phyloP scores from a whole-genome alignment of 1,284 basidiomycete species.

The Heterobasidion irregulare region DNA sequence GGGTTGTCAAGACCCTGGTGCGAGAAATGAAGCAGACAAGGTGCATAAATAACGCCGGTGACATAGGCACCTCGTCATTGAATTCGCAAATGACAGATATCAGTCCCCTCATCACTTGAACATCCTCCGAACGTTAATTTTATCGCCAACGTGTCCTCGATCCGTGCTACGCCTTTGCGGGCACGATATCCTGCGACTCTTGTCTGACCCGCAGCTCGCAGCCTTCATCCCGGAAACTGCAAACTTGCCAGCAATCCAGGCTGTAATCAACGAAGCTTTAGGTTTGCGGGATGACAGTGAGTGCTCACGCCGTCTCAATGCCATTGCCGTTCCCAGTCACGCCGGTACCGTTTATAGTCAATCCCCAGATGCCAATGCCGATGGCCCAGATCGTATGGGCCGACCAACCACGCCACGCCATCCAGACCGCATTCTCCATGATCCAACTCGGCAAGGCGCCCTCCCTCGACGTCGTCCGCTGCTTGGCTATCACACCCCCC shows the following conservation, averaged over 20 bases:
- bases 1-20: constrained; percentile 56
- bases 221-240: constrained; percentile 17
- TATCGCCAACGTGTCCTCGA: constrained; percentile 54
- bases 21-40: constrained; percentile 49
- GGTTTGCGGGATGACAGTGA: constrained; percentile 31
- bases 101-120: constrained; percentile 38
- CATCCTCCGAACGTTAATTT: constrained; percentile 56
- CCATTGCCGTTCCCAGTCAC: neutral
- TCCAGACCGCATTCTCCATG: constrained; percentile 44
- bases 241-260: constrained; percentile 35
- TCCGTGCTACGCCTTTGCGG: constrained; percentile 59
- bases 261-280: constrained; percentile 33
- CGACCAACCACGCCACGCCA: constrained; percentile 40
- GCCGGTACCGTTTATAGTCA: constrained; percentile 2
- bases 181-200: constrained; percentile 41
- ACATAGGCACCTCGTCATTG: neutral
- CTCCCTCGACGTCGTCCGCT: constrained; percentile 53
- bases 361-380: constrained; percentile 6
- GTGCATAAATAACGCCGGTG: constrained; percentile 28
- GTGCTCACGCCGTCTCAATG: constrained; percentile 6
- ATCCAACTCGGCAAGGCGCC: constrained; percentile 54
- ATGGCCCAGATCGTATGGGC: constrained; percentile 21
- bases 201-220: constrained; percentile 25
- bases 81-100: constrained; percentile 25
- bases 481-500: constrained; percentile 45